Base-by-base conservation (phyloP, 352 stramenopile genomes). In the Halophytophthora polymorphica region DNA sequence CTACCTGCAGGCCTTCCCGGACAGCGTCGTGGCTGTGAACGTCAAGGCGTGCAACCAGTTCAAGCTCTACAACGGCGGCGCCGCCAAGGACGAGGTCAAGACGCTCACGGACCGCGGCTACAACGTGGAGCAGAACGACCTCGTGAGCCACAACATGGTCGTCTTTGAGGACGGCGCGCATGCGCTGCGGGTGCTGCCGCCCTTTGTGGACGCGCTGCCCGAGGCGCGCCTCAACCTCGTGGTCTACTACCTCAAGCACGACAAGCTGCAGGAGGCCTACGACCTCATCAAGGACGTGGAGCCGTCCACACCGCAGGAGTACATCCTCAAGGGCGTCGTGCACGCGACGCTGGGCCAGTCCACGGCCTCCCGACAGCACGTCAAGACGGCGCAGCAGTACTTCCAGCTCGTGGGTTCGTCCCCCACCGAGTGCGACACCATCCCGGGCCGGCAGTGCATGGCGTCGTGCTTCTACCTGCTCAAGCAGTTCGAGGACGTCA, bases 1-100 rank as follows among this genome's bases (percentile, higher is more conserved):
- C 13, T 98, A 98, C 61, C 68, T 98, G 51, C 87, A 98, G 42
- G 74, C 75, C 1, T 92, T 89, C 38, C 90, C 96, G 0, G 87
- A 98, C 58, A 96, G 75, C 45, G 80, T 90, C 5, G 82, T 98
- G 31, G 95, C 86, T 10, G 86, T 97, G 43, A 98, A 99, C 60
- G 79, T 99, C 46, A 99, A 98, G 67, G 96, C 96, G 5, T 98
- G 95, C 71, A 98, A 98, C 68, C 83, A 97, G 51, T 98, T 98
- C 73, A 93, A 96, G 47, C 77, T 99, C 10, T 98, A 98, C 71
- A 98, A 98, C 63, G 95, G 95, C 22, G 96, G 95, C 45, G 87
- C 93, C 13, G 96, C 96, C 31, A 93, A 98, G 57, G 84, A 97
- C 47, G 93, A 98, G 61, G 67, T 98, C 41, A 97, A 98, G 61